phyloP scores from a whole-genome alignment of 1,139 yeast species.

The Taiozyma sp. region DNA sequence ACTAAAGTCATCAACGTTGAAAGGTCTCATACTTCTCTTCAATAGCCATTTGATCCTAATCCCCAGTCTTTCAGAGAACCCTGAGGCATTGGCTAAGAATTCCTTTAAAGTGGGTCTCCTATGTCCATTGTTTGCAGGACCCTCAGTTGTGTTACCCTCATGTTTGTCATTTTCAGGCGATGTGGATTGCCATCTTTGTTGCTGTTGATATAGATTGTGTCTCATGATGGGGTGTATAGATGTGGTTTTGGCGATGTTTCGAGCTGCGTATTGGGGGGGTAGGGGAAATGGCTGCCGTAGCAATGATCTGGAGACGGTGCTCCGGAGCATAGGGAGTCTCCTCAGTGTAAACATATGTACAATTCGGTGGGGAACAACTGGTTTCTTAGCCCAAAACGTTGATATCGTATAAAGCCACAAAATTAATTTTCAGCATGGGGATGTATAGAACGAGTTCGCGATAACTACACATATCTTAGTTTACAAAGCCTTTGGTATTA shows the following conservation, averaged over 20 bases:
- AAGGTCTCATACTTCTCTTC: slow-evolving; percentile 61
- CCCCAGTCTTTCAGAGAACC: slow-evolving; percentile 35
- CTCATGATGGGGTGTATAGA: not conserved
- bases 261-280: not conserved
- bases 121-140: not conserved
- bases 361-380: not conserved
- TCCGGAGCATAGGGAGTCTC: not conserved
- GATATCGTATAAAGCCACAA: no score
- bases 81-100: slow-evolving; percentile 13
- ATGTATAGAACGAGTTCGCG: not conserved
- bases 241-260: not conserved
- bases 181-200: not conserved
- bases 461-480: no score
- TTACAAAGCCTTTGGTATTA: not conserved
- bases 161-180: not conserved
- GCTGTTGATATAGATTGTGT: not conserved
- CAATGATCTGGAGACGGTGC: not conserved
- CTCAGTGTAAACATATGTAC: not conserved
- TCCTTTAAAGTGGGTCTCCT: slow-evolving; percentile 13
- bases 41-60: slow-evolving; percentile 70
- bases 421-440: not conserved
- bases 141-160: not conserved
- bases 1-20: slow-evolving; percentile 82
- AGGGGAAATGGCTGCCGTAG: not conserved
- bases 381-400: not conserved